These are phyloP conservation scores for Nematocida ausubeli DNA, from an alignment of 371 early-diverging fungal genomes.

Conservation along the genomic window DNA sequence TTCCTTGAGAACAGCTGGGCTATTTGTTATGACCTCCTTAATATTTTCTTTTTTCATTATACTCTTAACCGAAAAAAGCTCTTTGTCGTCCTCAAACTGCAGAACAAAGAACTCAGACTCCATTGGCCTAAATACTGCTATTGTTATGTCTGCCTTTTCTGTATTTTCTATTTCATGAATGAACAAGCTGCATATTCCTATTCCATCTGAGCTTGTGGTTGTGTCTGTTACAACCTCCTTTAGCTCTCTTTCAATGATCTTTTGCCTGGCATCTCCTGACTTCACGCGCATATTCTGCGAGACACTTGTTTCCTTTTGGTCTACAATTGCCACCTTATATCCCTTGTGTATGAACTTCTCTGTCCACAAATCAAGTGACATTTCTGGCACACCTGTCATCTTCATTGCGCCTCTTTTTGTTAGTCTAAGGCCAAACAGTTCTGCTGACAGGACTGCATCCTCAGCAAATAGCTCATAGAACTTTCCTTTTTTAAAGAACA, in stretches of 20 bases:
- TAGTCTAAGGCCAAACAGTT: slow-evolving; percentile 86
- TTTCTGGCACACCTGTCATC: slow-evolving; percentile 97
- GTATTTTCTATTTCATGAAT: slow-evolving; percentile 80
- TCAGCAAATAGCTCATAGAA: slow-evolving; percentile 97
- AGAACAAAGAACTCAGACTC: slow-evolving; percentile 31
- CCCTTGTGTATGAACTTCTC: slow-evolving; percentile 89
- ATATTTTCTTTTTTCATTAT: slow-evolving; percentile 70
- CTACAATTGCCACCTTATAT: slow-evolving; percentile 90
- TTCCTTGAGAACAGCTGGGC: slow-evolving; percentile 1
- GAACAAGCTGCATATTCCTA: slow-evolving; percentile 17
- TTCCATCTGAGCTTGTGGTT: slow-evolving; percentile 69
- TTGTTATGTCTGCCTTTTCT: slow-evolving; percentile 55
- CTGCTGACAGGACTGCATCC: slow-evolving; percentile 94
- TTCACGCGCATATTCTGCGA: slow-evolving; percentile 87
- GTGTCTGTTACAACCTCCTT: slow-evolving; percentile 85
- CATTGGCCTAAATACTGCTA: slow-evolving; percentile 28
- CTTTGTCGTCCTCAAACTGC: slow-evolving; percentile 76
- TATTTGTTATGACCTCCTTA: slow-evolving; percentile 61
- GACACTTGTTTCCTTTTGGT: slow-evolving; percentile 90
- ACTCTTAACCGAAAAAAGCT: slow-evolving; percentile 74
- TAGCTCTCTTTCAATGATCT: slow-evolving; percentile 85
- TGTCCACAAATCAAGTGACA: slow-evolving; percentile 86
- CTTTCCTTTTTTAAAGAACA: slow-evolving; percentile 98
- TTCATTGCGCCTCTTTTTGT: slow-evolving; percentile 94
- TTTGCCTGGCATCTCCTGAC: slow-evolving; percentile 68